Percentiles rank a stretch among this genome's conserved stretches.
Conservation (phyloP, 495 filamentous ascomycete genomes). For the Astrothelium macrocarpum region DNA sequence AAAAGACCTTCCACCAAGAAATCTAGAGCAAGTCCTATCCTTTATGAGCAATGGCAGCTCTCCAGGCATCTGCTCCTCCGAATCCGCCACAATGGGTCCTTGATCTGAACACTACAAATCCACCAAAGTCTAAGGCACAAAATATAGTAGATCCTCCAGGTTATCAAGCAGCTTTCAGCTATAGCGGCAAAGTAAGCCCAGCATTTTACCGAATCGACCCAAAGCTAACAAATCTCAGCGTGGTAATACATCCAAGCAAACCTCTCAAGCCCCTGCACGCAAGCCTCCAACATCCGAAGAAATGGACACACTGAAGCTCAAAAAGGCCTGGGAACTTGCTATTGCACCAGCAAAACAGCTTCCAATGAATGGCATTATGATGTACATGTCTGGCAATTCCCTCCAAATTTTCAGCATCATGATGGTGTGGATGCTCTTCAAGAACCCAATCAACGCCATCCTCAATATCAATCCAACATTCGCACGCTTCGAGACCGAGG, state of each 20-base stretch:
- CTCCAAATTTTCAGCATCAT: slow-evolving; percentile 99
- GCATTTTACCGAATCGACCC: neutral
- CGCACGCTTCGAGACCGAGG: slow-evolving; percentile 75
- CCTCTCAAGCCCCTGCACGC: slow-evolving; percentile 27
- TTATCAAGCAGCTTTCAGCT: slow-evolving; percentile 38
- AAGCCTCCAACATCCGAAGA: slow-evolving; percentile 60
- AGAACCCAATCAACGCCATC: slow-evolving; percentile 82
- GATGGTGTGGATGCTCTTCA: slow-evolving; percentile 99
- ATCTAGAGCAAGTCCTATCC: neutral
- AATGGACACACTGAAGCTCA: slow-evolving; percentile 89
- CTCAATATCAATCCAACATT: slow-evolving; percentile 71
- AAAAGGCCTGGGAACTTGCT: slow-evolving; percentile 98
- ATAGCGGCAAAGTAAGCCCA: slow-evolving; percentile 45
- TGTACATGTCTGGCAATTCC: slow-evolving; percentile 99
- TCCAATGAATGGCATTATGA: slow-evolving; percentile 95
- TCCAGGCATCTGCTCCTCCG: slow-evolving; percentile 20
- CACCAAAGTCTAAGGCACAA: slow-evolving; percentile 45
- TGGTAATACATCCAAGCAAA: slow-evolving; percentile 30
- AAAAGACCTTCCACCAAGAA: neutral
- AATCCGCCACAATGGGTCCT: slow-evolving; percentile 66
- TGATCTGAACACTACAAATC: slow-evolving; percentile 59
- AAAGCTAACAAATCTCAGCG: slow-evolving; percentile 26
- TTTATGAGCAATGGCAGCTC: neutral
- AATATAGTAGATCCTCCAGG: slow-evolving; percentile 81
- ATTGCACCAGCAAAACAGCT: slow-evolving; percentile 88